Evolutionary conservation across 78 protist genomes (phyloP).

Genomic region (Tieghemostelium lacteum): DNA sequence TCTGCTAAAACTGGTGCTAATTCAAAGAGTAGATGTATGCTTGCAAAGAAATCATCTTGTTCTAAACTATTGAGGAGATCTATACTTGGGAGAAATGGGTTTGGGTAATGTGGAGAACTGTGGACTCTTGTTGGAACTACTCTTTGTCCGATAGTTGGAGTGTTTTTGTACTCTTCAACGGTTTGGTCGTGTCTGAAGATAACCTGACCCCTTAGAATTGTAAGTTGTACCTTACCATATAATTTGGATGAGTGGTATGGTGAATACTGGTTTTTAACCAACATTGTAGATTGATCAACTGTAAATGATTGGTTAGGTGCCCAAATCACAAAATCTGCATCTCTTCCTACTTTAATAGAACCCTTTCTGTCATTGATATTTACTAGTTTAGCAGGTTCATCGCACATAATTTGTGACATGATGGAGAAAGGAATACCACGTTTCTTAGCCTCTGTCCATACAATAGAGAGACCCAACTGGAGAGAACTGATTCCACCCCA

Average conservation of each 20-base stretch:
- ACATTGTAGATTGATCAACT: neutral
- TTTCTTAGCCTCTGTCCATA: slow-evolving; percentile 45
- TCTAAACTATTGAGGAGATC: neutral
- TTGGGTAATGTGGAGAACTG: slow-evolving; percentile 11
- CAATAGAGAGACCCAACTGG: slow-evolving; percentile 61
- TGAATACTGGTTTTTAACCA: slow-evolving; percentile 37
- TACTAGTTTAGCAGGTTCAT: slow-evolving; percentile 42
- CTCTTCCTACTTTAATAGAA: slow-evolving; percentile 64
- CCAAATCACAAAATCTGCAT: slow-evolving; percentile 84
- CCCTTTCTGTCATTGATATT: slow-evolving; percentile 75
- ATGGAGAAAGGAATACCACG: neutral
- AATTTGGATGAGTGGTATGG: slow-evolving; percentile 44
- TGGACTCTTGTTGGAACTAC: slow-evolving; percentile 51
- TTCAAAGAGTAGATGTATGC: slow-evolving; percentile 21
- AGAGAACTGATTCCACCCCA: slow-evolving; percentile 79
- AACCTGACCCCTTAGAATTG: slow-evolving; percentile 48
- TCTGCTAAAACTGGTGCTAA: slow-evolving; percentile 37
- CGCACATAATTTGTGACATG: slow-evolving; percentile 15
- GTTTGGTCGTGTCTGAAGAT: neutral
- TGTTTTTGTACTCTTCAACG: neutral
- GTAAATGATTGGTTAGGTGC: slow-evolving; percentile 22
- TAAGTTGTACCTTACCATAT: slow-evolving; percentile 7
- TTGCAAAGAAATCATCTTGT: neutral
- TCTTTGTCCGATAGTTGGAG: neutral
- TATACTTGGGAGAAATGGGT: slow-evolving; percentile 11